Evolutionary conservation across 2,329 filamentous ascomycete species (phyloP), one percentile per base, ranked within the genome.

Genomic region (Exophiala calicioides): DNA sequence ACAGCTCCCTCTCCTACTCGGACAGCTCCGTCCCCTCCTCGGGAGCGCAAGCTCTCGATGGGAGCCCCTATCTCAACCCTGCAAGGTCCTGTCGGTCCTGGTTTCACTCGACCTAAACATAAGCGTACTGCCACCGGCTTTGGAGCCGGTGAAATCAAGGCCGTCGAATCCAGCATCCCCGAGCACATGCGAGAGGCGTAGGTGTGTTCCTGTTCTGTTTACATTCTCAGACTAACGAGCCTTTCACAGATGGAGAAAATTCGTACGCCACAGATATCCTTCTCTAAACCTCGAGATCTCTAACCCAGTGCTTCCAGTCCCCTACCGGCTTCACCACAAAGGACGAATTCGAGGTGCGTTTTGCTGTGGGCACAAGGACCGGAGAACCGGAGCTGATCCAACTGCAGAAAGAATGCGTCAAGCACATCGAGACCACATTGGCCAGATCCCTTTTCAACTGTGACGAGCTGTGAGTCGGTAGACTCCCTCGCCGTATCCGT

Each of bases 361-460:
- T 29, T 5, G 21, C 18, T 51, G 20, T 8, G 12, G 30, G 5
- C 19, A n/a, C n/a, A 12, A 19, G 16, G 4, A 18, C 13, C 3
- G 15, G 9, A 26, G 47, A 29, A 23, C 9, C n/a, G 58, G 24
- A 8, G 3, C n/a, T 45, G 33, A 46, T 54, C 46, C 40, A 42
- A 33, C 16, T 20, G 16, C 76, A 93, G 75, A 82, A 75, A 66
- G 90, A 95, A 65, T 79, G 94, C 47, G 89, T 98, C 56, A 85
- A 85, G 57, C 93, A 98, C 75, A 88, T 98, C 63, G 93, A 98
- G 72, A 97, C 93, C 3, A 95, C 90, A 3, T 79, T 98, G 52
- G 93, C 93, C 53, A 88, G 93, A 52, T 96, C 90, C 63, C 81
- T 98, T 68, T 97, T 91, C 80, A 98, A 98, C 71, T 98, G 93